Conservation (phyloP, 192 early-diverging fungal species). For the Gonapodya prolifera region DNA sequence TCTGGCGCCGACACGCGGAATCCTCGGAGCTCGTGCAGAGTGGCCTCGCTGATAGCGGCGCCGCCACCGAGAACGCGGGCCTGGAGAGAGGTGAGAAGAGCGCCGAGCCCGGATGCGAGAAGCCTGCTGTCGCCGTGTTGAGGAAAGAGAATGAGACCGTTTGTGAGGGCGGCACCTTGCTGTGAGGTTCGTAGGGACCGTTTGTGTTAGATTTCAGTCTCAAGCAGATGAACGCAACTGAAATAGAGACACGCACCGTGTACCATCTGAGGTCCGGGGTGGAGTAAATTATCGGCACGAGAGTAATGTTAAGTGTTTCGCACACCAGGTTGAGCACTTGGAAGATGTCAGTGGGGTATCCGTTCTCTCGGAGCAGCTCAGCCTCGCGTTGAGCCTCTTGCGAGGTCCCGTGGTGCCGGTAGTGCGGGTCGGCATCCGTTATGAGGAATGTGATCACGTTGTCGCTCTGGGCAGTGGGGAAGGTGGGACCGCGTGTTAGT, state of each 20-base stretch:
- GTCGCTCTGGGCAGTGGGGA: neutral
- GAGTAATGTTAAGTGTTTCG: constrained; percentile 15
- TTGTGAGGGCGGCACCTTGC: neutral
- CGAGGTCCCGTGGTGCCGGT: constrained; percentile 4
- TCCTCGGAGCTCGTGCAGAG: neutral
- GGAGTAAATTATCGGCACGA: constrained; percentile 18
- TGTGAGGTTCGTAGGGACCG: neutral
- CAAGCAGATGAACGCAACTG: neutral
- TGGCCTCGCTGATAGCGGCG: neutral
- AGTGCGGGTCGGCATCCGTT: constrained; percentile 15
- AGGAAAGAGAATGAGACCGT: neutral
- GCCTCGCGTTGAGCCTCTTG: neutral
- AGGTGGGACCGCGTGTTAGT: no score
- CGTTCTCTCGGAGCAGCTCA: constrained; percentile 10
- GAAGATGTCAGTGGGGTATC: constrained; percentile 15
- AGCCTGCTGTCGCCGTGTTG: neutral
- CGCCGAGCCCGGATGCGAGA: neutral
- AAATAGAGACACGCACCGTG: neutral
- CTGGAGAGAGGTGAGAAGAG: neutral
- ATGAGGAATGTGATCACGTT: constrained; percentile 17
- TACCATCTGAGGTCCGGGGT: constrained; percentile 11
- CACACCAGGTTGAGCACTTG: constrained; percentile 13
- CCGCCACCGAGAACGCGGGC: neutral
- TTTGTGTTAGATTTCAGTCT: neutral
- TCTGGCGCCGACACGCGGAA: neutral